These are phyloP conservation scores for Schrenkiella parvula DNA, from an alignment of 345 rosid species.

Conservation along the genomic window DNA sequence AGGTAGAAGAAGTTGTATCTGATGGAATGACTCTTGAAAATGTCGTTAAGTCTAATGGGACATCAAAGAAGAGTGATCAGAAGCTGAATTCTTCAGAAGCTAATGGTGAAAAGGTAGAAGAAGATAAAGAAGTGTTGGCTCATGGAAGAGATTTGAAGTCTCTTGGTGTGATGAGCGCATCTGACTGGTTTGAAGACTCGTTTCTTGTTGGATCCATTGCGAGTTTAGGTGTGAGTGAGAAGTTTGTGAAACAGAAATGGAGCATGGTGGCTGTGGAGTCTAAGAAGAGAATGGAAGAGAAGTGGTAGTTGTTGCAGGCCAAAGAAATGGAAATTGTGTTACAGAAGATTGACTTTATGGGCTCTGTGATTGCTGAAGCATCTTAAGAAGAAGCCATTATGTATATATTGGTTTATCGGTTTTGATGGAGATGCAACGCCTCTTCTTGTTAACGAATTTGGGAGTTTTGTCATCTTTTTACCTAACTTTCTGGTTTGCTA, in stretches of 20 bases:
- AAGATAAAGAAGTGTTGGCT: not conserved
- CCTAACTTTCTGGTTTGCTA: not conserved
- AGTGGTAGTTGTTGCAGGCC: not conserved
- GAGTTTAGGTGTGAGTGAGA: not conserved
- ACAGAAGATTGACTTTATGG: not conserved
- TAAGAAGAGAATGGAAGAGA: conserved; percentile 3
- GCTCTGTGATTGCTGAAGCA: not conserved
- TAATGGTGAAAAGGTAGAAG: not conserved
- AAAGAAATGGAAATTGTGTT: not conserved
- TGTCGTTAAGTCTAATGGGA: not conserved
- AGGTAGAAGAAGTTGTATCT: not conserved
- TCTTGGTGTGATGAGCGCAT: not conserved
- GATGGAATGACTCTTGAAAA: not conserved
- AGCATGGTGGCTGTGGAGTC: not conserved
- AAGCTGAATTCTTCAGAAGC: not conserved
- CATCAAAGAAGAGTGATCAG: not conserved
- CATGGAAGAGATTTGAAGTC: not conserved
- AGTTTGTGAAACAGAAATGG: not conserved
- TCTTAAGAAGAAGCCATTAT: not conserved
- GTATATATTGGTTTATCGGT: not conserved
- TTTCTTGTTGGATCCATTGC: not conserved
- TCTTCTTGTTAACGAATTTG: not conserved
- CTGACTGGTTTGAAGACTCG: conserved; percentile 4
- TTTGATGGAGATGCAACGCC: not conserved
- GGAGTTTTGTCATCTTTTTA: not conserved